Conservation (phyloP, 148 eudicot species). For the Vaccinium vitisidaea region DNA sequence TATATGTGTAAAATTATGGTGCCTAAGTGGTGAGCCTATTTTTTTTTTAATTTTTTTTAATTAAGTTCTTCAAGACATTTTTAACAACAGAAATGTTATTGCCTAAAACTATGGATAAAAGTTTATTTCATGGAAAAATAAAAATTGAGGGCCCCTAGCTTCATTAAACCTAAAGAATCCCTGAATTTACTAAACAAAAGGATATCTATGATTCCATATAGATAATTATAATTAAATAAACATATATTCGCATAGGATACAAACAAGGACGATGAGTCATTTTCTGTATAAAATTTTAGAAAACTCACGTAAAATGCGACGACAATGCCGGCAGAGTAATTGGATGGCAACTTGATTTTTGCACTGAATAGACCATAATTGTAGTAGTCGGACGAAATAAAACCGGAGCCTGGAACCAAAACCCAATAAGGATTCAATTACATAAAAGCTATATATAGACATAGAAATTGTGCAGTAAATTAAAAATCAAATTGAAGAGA, state of each 20-base stretch:
- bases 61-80: background rate
- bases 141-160: background rate
- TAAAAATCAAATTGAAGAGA: too few relatives aligned
- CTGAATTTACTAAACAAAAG: background rate
- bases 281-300: background rate
- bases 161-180: background rate
- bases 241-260: background rate
- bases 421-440: background rate
- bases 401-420: constrained; percentile 64
- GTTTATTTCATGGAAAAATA: background rate
- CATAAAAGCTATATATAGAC: background rate
- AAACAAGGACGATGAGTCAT: background rate
- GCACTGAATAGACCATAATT: constrained; percentile 85
- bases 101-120: background rate
- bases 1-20: background rate
- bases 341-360: constrained; percentile 64
- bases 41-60: background rate
- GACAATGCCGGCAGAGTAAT: constrained; percentile 77
- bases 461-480: too few relatives aligned
- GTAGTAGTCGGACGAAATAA: constrained; percentile 78
- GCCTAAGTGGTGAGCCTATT: background rate
- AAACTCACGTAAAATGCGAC: constrained; percentile 82
- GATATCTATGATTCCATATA: too few relatives aligned
- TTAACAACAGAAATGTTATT: background rate
- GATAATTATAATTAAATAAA: too few relatives aligned